These are phyloP conservation scores for Dactylis glomerata DNA, from an alignment of 176 grass and related monocot genomes.

Conservation along the genomic window DNA sequence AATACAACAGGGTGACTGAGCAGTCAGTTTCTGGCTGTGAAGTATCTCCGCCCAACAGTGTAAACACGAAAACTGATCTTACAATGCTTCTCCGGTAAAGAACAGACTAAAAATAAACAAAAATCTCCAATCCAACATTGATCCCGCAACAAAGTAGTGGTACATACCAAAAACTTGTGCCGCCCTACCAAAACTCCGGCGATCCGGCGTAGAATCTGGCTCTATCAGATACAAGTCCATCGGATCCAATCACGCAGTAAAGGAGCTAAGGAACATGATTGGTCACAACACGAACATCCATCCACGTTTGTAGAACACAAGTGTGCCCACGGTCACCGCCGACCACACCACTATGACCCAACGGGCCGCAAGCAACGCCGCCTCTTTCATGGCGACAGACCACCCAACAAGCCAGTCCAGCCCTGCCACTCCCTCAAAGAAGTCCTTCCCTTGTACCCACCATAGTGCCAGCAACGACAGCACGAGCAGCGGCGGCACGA, in stretches of 20 bases:
- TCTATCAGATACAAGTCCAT: constrained; percentile 33
- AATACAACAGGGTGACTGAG: constrained; percentile 35
- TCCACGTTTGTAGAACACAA: constrained; percentile 69
- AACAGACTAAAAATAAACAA: background rate
- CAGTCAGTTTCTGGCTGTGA: constrained; percentile 17
- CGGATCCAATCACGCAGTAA: constrained; percentile 6
- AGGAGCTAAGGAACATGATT: background rate
- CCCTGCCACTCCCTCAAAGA: constrained; percentile 43
- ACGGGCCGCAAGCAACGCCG: constrained; percentile 64
- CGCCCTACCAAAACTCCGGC: constrained; percentile 27
- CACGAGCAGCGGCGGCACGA: constrained; percentile 51
- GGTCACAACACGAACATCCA: constrained; percentile 76
- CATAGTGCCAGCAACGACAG: constrained; percentile 65
- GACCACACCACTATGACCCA: constrained; percentile 71
- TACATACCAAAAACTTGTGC: constrained; percentile 35
- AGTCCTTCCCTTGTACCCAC: constrained; percentile 58
- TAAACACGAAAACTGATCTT: constrained; percentile 1
- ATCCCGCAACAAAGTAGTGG: background rate
- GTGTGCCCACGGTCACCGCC: constrained; percentile 44
- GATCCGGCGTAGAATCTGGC: constrained; percentile 10
- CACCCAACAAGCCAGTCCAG: constrained; percentile 45
- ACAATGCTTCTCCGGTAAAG: constrained; percentile 31
- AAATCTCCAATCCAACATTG: constrained; percentile 27
- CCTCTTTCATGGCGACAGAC: constrained; percentile 68
- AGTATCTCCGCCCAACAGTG: constrained; percentile 9